Evolutionary conservation across 1,284 basidiomycete species (phyloP).

Genomic region (Cystobasidiaceae sp.): DNA sequence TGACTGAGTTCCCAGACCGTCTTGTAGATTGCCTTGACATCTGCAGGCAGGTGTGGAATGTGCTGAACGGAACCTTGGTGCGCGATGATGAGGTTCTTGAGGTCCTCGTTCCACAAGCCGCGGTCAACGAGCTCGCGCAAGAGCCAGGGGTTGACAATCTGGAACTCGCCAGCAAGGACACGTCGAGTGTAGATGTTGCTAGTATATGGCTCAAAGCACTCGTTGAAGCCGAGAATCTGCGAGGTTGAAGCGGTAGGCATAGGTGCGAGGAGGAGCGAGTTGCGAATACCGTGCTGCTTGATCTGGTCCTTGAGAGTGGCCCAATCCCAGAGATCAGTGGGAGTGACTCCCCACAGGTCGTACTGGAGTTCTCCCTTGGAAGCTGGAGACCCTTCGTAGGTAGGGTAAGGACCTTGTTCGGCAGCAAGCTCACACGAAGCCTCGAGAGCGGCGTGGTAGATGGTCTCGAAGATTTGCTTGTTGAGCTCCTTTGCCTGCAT

Average conservation of each 20-base stretch:
- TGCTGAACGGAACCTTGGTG: conserved; percentile 93
- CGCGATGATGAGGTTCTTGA: conserved; percentile 99
- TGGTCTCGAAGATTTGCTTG: conserved; percentile 96
- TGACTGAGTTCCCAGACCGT: conserved; percentile 99
- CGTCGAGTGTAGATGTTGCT: conserved; percentile 99
- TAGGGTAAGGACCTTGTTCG: conserved; percentile 78
- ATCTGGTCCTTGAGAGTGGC: conserved; percentile 79
- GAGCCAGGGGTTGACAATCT: conserved; percentile 97
- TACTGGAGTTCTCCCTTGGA: conserved; percentile 84
- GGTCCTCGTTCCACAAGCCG: conserved; percentile 93
- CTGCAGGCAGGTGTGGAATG: conserved; percentile 71
- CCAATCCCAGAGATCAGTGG: conserved; percentile 96
- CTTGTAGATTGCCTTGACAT: conserved; percentile 95
- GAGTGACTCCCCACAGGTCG: conserved; percentile 91
- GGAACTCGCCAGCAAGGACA: conserved; percentile 99
- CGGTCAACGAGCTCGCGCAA: conserved; percentile 93
- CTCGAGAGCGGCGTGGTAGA: conserved; percentile 93
- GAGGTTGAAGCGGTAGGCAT: conserved; percentile 99
- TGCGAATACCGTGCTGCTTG: conserved; percentile 76
- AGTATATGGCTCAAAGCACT: conserved; percentile 96
- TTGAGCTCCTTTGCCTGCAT: conserved; percentile 82
- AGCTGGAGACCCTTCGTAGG: conserved; percentile 86
- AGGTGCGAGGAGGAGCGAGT: conserved; percentile 90
- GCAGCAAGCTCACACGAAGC: conserved; percentile 84
- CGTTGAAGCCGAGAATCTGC: conserved; percentile 97